Percentiles rank a stretch among this genome's conserved stretches.
These are phyloP conservation scores for Actinomucor elegans DNA, from an alignment of 371 early-diverging fungal species.

Conservation along the genomic window DNA sequence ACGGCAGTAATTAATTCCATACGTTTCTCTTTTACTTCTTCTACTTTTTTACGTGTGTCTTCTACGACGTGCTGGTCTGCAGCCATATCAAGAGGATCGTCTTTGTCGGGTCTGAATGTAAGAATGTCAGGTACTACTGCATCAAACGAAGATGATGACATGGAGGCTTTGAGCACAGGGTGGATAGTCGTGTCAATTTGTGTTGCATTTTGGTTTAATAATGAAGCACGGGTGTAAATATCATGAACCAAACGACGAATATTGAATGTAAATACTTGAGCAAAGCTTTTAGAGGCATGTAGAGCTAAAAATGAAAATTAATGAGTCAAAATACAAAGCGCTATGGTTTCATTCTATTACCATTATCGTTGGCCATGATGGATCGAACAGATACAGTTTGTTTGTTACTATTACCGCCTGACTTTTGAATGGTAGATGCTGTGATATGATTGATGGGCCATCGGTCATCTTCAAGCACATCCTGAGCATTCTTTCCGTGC, in stretches of 20 bases:
- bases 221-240: constrained; percentile 21
- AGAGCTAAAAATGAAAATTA: constrained; percentile 2
- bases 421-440: neutral
- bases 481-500: constrained; percentile 52
- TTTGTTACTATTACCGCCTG: constrained; percentile 9
- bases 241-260: constrained; percentile 45
- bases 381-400: constrained; percentile 29
- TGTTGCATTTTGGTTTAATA: neutral
- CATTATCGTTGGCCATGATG: constrained; percentile 25
- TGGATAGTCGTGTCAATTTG: neutral
- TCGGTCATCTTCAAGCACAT: constrained; percentile 58
- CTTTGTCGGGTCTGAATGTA: constrained; percentile 30
- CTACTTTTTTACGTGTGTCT: neutral
- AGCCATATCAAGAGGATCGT: constrained; percentile 36
- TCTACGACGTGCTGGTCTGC: constrained; percentile 13
- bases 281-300: constrained; percentile 24
- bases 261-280: constrained; percentile 41
- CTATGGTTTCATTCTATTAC: too few species aligned
- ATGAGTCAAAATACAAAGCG: too few species aligned
- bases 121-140: constrained; percentile 36
- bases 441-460: constrained; percentile 52
- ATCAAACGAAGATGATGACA: constrained; percentile 36
- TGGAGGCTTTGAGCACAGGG: constrained; percentile 31
- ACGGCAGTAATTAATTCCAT: constrained; percentile 38
- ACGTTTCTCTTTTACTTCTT: constrained; percentile 21